A percentile compares a stretch with the other conserved stretches of the same genome.
Evolutionary conservation across 495 filamentous ascomycete genomes (phyloP).

Genomic region (Amorphotheca resinae): DNA sequence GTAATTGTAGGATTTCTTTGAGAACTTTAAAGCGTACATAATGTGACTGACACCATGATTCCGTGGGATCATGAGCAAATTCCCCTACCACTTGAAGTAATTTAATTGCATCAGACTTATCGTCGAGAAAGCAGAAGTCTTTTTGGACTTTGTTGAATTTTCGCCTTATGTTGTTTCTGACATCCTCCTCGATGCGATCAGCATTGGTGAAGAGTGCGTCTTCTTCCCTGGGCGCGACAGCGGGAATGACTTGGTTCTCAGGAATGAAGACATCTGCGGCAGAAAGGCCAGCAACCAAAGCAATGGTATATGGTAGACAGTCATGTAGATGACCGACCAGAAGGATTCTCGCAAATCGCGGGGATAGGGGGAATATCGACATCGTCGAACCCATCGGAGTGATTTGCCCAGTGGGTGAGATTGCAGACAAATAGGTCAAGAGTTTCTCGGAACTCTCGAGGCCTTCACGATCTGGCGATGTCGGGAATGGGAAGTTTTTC

Average conservation of each 20-base stretch:
- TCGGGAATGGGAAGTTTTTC: slow-evolving; percentile 95
- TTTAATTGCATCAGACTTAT: slow-evolving; percentile 80
- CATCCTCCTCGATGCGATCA: slow-evolving; percentile 55
- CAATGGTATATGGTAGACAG: slow-evolving; percentile 77
- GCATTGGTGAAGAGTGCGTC: slow-evolving; percentile 48
- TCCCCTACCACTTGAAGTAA: slow-evolving; percentile 78
- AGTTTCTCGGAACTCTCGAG: slow-evolving; percentile 80
- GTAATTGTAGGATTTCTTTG: slow-evolving; percentile 72
- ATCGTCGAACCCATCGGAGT: slow-evolving; percentile 68
- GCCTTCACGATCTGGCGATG: slow-evolving; percentile 68
- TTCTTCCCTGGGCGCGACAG: slow-evolving; percentile 26
- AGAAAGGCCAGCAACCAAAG: slow-evolving; percentile 77
- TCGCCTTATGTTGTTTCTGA: slow-evolving; percentile 48
- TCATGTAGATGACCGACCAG: slow-evolving; percentile 73
- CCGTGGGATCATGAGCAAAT: slow-evolving; percentile 53
- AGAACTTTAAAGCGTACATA: slow-evolving; percentile 80
- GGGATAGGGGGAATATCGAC: slow-evolving; percentile 77
- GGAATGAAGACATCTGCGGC: slow-evolving; percentile 82
- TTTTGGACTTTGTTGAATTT: slow-evolving; percentile 66
- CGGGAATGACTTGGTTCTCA: slow-evolving; percentile 60
- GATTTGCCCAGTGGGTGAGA: slow-evolving; percentile 55
- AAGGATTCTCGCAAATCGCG: slow-evolving; percentile 83
- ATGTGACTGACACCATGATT: slow-evolving; percentile 63
- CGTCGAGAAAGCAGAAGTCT: slow-evolving; percentile 68
- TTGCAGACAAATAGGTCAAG: slow-evolving; percentile 58